Evolutionary conservation across 106 monocot species (phyloP).

Genomic region (Acorus calamus): DNA sequence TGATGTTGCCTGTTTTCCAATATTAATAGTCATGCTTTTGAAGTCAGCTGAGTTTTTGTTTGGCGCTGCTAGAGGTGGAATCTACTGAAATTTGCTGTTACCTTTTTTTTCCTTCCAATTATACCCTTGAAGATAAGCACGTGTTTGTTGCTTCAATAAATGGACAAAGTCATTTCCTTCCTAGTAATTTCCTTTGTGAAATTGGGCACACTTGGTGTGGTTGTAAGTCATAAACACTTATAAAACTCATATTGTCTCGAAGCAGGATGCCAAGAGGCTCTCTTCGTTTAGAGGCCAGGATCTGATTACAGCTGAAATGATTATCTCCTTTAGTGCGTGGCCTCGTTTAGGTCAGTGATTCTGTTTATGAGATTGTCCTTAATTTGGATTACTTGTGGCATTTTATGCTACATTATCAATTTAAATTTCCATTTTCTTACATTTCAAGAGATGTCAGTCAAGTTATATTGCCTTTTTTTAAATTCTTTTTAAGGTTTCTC

Average conservation of each 20-base stretch:
- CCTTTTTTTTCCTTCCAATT: no score
- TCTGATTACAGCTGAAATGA: conserved; percentile 85
- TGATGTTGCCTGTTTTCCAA: no score
- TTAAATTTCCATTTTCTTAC: conserved; percentile 13
- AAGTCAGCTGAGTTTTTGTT: no score
- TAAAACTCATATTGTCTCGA: conserved; percentile 73
- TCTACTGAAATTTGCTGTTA: no score
- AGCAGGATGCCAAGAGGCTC: conserved; percentile 91
- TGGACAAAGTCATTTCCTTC: no score
- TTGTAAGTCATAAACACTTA: conserved; percentile 44
- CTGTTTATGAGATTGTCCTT: conserved; percentile 50
- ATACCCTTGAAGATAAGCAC: no score
- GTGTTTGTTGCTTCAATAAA: no score
- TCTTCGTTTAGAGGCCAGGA: conserved; percentile 66
- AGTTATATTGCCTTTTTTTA: background rate
- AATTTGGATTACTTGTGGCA: conserved; percentile 13
- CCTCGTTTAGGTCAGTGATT: conserved; percentile 94
- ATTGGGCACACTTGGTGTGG: no score
- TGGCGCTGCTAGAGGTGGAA: no score
- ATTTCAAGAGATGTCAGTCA: conserved; percentile 10
- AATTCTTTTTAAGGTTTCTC: background rate
- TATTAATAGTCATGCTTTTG: no score
- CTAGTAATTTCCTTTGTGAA: no score
- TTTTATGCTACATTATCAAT: conserved; percentile 1
- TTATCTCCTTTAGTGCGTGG: conserved; percentile 56